Evolutionary conservation across 2,329 filamentous ascomycete species (phyloP).

Genomic region (Diaporthe aspalathi): DNA sequence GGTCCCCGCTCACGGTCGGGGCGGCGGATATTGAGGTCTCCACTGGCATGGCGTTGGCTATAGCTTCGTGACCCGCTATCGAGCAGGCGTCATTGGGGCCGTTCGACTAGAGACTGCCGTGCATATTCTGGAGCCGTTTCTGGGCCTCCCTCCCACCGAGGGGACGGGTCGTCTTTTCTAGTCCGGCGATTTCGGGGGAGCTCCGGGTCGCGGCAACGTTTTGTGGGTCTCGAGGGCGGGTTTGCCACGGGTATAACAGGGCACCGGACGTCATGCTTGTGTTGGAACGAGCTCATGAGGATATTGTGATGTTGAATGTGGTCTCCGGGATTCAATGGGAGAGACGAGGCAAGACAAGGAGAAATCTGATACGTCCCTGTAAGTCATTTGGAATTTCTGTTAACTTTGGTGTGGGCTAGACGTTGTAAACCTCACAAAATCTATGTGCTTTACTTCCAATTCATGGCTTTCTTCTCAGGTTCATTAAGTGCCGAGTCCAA

Average conservation of each 20-base stretch:
- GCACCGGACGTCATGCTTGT: conserved; percentile 21
- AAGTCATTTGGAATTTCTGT: not conserved
- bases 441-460: not conserved
- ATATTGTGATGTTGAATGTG: not conserved
- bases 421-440: not conserved
- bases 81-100: not conserved
- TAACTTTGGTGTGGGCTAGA: no score
- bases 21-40: conserved; percentile 28
- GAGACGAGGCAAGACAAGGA: not conserved
- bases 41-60: not conserved
- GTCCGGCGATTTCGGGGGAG: conserved; percentile 9
- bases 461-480: not conserved
- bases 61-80: not conserved
- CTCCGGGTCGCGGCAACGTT: conserved; percentile 11
- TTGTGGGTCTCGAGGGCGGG: conserved; percentile 14
- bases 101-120: no score
- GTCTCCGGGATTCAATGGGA: not conserved
- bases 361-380: no score
- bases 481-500: not conserved
- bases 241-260: conserved; percentile 23
- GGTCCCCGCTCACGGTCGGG: conserved; percentile 16
- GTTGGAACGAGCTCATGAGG: not conserved
- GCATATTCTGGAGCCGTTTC: not conserved
- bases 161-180: conserved; percentile 3
- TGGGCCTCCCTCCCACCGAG: not conserved